Evolutionary conservation across 345 rosid species (phyloP).

Genomic region (Lumnitzera littorea): DNA sequence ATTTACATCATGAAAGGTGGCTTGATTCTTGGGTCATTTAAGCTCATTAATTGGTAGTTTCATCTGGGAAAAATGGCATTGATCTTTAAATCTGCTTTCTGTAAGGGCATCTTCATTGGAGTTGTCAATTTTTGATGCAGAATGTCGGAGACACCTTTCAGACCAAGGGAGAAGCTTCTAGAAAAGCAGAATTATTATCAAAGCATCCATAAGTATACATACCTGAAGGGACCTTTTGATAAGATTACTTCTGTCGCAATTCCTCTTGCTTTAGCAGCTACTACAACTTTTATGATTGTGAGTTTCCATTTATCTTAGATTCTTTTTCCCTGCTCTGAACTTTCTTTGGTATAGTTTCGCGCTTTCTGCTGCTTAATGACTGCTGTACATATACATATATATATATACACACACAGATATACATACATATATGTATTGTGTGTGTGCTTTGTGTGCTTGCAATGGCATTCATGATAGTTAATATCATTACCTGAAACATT

Average conservation of each 20-base stretch:
- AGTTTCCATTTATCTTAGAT: slow-evolving; percentile 6
- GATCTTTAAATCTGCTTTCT: no score
- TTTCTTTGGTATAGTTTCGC: background rate
- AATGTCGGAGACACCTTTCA: slow-evolving; percentile 31
- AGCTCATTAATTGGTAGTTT: no score
- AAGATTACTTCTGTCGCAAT: slow-evolving; percentile 43
- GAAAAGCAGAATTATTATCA: slow-evolving; percentile 34
- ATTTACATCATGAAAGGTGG: no score
- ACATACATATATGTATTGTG: no score
- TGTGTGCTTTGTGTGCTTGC: no score
- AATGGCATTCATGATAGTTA: no score
- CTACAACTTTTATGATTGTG: slow-evolving; percentile 28
- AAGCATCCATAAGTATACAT: slow-evolving; percentile 30
- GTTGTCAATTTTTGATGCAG: slow-evolving; percentile 13
- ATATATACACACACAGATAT: no score
- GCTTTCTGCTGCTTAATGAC: background rate
- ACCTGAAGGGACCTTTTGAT: slow-evolving; percentile 41
- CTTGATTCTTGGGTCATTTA: no score
- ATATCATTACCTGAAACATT: background rate
- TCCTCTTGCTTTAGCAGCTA: slow-evolving; percentile 29
- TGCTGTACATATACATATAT: no score
- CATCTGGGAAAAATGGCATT: no score
- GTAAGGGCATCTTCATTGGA: background rate
- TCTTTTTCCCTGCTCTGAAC: background rate
- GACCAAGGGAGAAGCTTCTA: slow-evolving; percentile 24